phyloP scores from a whole-genome alignment of 2,329 filamentous ascomycete species.

The Diatrype stigma region DNA sequence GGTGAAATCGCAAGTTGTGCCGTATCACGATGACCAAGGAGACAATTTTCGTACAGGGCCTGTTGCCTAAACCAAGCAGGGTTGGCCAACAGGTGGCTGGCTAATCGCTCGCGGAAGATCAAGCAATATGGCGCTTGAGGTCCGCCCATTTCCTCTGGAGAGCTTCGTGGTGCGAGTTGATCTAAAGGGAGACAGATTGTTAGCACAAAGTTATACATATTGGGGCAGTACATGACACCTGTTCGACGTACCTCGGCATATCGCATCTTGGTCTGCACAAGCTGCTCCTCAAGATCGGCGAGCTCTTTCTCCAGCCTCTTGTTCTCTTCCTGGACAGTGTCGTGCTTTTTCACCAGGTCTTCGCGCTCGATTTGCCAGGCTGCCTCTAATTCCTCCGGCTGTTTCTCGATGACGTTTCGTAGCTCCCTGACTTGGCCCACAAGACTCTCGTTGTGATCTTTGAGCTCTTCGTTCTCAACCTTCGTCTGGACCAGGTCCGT shows the following conservation, averaged over 20 bases:
- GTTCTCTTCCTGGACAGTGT: slow-evolving; percentile 93
- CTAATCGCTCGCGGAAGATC: slow-evolving; percentile 8
- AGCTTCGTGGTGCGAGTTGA: slow-evolving; percentile 67
- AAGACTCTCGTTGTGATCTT: slow-evolving; percentile 84
- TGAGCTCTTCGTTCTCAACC: slow-evolving; percentile 85
- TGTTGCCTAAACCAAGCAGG: slow-evolving; percentile 16
- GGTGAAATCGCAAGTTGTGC: neutral
- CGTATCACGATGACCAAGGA: neutral
- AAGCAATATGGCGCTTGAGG: slow-evolving; percentile 56
- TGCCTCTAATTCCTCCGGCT: slow-evolving; percentile 82
- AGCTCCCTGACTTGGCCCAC: slow-evolving; percentile 82
- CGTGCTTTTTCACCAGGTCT: slow-evolving; percentile 84
- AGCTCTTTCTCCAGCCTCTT: slow-evolving; percentile 82
- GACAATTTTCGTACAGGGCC: neutral
- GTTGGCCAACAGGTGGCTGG: slow-evolving; percentile 1
- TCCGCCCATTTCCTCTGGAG: slow-evolving; percentile 76
- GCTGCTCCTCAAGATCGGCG: slow-evolving; percentile 83
- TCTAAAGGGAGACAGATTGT: slow-evolving; percentile 39
- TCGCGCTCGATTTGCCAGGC: slow-evolving; percentile 82
- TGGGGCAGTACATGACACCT: neutral
- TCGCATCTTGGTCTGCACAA: slow-evolving; percentile 91
- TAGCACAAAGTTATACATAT: slow-evolving; percentile 1
- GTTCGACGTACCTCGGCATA: slow-evolving; percentile 79
- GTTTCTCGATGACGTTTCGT: slow-evolving; percentile 79
- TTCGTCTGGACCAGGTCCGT: slow-evolving; percentile 90